Percentiles rank a stretch among this genome's conserved stretches.
phyloP scores from a whole-genome alignment of 2,329 filamentous ascomycete genomes.

The Talaromyces sp. region DNA sequence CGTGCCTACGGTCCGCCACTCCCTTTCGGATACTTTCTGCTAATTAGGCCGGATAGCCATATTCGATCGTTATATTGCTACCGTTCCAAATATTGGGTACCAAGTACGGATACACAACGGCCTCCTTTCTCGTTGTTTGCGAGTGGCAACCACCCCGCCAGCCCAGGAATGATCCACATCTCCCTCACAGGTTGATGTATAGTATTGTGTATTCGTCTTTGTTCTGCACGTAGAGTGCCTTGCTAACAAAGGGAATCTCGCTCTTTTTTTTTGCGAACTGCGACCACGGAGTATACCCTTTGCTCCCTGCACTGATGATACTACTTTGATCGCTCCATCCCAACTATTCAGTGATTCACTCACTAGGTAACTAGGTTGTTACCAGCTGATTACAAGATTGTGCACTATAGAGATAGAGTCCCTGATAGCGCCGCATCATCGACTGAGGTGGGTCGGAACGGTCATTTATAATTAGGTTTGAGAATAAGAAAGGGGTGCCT shows the following conservation, averaged over 20 bases:
- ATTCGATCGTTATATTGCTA: neutral
- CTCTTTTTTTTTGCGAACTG: neutral
- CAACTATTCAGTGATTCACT: neutral
- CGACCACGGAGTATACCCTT: no score
- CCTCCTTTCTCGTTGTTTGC: neutral
- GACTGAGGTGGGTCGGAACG: neutral
- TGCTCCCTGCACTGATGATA: neutral
- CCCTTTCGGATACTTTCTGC: neutral
- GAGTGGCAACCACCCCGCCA: neutral
- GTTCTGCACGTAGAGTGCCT: neutral
- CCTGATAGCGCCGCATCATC: neutral
- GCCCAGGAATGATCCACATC: neutral
- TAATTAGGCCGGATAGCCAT: neutral
- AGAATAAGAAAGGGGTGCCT: neutral
- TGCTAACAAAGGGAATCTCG: neutral
- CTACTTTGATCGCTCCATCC: neutral
- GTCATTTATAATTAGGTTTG: neutral
- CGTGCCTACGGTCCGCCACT: conserved; percentile 7
- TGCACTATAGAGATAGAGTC: neutral
- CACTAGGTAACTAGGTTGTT: neutral
- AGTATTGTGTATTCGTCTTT: neutral
- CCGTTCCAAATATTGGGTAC: neutral
- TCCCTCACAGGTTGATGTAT: neutral
- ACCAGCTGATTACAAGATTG: neutral
- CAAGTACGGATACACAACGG: neutral